Base-by-base conservation (phyloP, 345 rosid species). In the Syzygium aqueum region DNA sequence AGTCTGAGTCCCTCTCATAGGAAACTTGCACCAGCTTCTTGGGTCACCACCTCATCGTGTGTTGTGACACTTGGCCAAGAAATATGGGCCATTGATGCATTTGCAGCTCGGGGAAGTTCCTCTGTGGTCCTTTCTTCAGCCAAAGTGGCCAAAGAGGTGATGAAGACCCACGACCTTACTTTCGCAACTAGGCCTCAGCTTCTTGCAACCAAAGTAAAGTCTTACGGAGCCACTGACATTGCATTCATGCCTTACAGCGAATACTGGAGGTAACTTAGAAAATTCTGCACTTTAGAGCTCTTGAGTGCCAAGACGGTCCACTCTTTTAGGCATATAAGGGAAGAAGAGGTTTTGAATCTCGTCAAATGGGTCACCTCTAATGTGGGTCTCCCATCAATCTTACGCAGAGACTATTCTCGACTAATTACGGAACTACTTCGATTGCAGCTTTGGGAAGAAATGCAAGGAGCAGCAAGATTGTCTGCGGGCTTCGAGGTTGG, bases 1-100 rank as follows among this genome's bases (percentile, higher is more conserved):
- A 15, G 65, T 57, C 65, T 14, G 1, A 25, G 65, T 93, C 2
- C 91, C 93, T 25, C 0, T 92, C n/a, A 87, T 91, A 22, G 91
- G 91, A 23, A 91, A 89, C 85, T 16, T 93, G 61, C 92, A 90
- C 80, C 89, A 85, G 46, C 87, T 91, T 8, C 53, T 22, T 1
- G 85, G 90, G 33, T 53, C 91, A 7, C 85, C 43, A 12, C 91
- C 90, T 23, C 93, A 91, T 46, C 89, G 59, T 2, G 11, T 43
- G 33, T 57, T 91, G 17, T 53, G 86, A 65, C 86, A 92, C 23
- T 86, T 91, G 87, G 89, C 93, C 30, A 49, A 52, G 22, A 88
- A 82, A 88, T 53, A 90, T 80, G 93, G 94, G 22, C 88, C 90
- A 25, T 17, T 93, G 25, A 92, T 93, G 90, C 90, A 92, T 59